Evolutionary conservation across 106 monocot genomes (phyloP).

Genomic region (Vanilla planifolia): DNA sequence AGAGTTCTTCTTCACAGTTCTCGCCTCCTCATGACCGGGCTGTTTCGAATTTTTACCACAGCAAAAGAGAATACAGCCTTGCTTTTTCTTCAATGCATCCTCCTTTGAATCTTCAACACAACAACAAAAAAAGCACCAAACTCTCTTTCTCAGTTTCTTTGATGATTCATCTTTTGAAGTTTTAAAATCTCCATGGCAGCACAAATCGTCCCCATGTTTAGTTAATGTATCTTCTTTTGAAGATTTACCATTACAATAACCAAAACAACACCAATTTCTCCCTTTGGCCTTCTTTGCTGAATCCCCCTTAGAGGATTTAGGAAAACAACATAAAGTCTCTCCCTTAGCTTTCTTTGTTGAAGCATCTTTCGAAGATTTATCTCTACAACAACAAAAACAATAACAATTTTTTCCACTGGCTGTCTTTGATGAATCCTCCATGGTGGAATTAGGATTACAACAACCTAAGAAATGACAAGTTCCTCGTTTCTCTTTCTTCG

Average conservation of each 20-base stretch:
- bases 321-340: neutral
- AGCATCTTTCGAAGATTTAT: neutral
- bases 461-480: too few relatives aligned
- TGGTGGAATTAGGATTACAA: too few relatives aligned
- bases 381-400: neutral
- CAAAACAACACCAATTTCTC: neutral
- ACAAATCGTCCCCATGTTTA: neutral
- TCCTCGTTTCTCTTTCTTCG: too few relatives aligned
- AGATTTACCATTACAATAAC: slow-evolving; percentile 1
- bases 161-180: neutral
- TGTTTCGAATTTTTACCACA: too few relatives aligned
- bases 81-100: too few relatives aligned
- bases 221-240: neutral
- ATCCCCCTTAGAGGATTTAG: slow-evolving; percentile 4
- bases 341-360: neutral
- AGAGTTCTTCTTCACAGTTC: neutral
- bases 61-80: too few relatives aligned
- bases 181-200: too few relatives aligned
- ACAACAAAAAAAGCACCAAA: too few relatives aligned
- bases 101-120: too few relatives aligned
- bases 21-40: neutral
- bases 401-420: neutral
- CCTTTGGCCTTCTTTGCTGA: neutral
- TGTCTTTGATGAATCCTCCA: too few relatives aligned
- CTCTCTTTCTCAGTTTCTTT: too few relatives aligned